Conservation (phyloP, 1,139 yeast species). For the Protomyces macrosporus region DNA sequence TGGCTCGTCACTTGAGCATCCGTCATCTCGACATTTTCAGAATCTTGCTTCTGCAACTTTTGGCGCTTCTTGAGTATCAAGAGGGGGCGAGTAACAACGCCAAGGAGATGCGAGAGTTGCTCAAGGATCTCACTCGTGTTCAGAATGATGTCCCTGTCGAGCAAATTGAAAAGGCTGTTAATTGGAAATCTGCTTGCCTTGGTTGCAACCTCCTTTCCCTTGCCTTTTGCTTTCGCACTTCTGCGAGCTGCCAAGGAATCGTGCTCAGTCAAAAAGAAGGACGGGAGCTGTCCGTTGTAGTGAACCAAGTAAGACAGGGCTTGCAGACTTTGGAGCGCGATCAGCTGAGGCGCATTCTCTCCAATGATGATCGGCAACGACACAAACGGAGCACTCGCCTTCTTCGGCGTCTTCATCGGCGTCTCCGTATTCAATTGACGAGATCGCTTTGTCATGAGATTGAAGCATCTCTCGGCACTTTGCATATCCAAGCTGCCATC, state of each 20-base stretch:
- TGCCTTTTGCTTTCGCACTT: constrained; percentile 39
- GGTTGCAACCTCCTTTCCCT: constrained; percentile 40
- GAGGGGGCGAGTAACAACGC: constrained; percentile 70
- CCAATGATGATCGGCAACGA: constrained; percentile 32
- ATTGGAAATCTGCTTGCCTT: constrained; percentile 60
- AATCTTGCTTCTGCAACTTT: constrained; percentile 24
- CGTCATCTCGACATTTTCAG: constrained; percentile 14
- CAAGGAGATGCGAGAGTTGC: constrained; percentile 64
- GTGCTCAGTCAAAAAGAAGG: constrained; percentile 75
- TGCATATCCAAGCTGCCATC: constrained; percentile 65
- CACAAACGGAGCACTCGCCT: neutral
- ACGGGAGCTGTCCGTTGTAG: constrained; percentile 62
- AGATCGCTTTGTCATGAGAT: constrained; percentile 46
- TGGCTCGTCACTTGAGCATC: neutral
- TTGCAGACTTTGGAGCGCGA: constrained; percentile 74
- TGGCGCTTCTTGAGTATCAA: constrained; percentile 32
- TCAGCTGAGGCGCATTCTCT: constrained; percentile 61
- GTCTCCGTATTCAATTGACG: constrained; percentile 27
- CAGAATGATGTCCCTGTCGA: constrained; percentile 59
- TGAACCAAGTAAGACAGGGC: constrained; percentile 68
- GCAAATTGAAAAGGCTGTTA: constrained; percentile 57
- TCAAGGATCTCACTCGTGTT: constrained; percentile 76
- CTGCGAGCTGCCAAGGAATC: constrained; percentile 51
- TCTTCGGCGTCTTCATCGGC: constrained; percentile 29
- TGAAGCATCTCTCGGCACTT: constrained; percentile 61